Evolutionary conservation across 495 filamentous ascomycete species (phyloP).

Genomic region (Acidomyces sp.): DNA sequence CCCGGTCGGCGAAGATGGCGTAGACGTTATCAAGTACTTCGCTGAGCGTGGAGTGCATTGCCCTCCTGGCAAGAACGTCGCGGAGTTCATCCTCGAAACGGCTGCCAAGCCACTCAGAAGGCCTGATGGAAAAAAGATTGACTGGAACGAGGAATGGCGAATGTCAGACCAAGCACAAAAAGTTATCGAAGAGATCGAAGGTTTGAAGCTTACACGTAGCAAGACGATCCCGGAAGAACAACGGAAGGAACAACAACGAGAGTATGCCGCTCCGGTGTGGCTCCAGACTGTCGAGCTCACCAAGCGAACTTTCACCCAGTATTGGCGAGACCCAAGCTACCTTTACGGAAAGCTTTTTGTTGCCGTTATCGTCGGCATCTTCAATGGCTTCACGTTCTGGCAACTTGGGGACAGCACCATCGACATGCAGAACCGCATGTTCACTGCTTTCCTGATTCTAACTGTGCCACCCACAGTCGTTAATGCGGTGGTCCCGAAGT

Average conservation of each 20-base stretch:
- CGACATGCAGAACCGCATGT: slow-evolving; percentile 72
- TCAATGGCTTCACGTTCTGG: slow-evolving; percentile 52
- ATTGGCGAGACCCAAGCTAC: slow-evolving; percentile 63
- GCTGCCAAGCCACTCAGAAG: slow-evolving; percentile 48
- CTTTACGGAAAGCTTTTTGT: slow-evolving; percentile 63
- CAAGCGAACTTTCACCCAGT: slow-evolving; percentile 51
- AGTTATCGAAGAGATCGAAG: slow-evolving; percentile 47
- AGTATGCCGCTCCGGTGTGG: slow-evolving; percentile 51
- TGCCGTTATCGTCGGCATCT: slow-evolving; percentile 50
- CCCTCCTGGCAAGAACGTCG: slow-evolving; percentile 56
- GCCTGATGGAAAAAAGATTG: slow-evolving; percentile 38
- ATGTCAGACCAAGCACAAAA: slow-evolving; percentile 42
- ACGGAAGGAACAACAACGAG: slow-evolving; percentile 32
- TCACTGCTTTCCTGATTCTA: slow-evolving; percentile 62
- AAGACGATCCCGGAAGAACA: slow-evolving; percentile 32
- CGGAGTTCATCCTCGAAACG: slow-evolving; percentile 76
- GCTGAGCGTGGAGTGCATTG: slow-evolving; percentile 46
- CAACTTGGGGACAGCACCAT: slow-evolving; percentile 50
- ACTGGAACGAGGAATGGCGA: slow-evolving; percentile 65
- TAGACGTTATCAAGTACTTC: slow-evolving; percentile 53
- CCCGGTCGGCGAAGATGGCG: slow-evolving; percentile 50
- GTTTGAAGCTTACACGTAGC: slow-evolving; percentile 43
- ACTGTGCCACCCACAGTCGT: slow-evolving; percentile 57
- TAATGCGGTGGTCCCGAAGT: slow-evolving; percentile 73
- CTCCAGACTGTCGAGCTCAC: slow-evolving; percentile 49